These are phyloP conservation scores for Penicillium ochrochloron DNA, from an alignment of 495 filamentous ascomycete genomes.

Conservation along the genomic window DNA sequence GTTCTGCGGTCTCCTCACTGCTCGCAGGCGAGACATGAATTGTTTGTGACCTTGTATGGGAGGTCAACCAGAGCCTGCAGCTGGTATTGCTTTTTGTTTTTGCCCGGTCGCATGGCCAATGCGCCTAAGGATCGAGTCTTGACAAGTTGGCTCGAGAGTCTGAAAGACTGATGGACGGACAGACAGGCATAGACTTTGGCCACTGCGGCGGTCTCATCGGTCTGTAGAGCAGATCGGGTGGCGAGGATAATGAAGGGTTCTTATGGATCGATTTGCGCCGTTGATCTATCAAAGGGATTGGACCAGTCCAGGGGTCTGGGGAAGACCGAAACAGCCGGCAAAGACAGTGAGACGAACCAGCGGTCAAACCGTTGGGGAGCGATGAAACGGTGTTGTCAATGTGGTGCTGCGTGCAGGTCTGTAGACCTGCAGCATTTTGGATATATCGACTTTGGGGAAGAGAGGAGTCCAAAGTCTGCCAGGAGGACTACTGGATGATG, in stretches of 20 bases:
- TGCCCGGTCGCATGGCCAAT: conserved; percentile 3
- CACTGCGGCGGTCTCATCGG: neutral
- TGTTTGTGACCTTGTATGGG: neutral
- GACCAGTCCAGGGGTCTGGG: neutral
- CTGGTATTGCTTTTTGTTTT: neutral
- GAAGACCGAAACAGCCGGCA: neutral
- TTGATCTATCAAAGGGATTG: neutral
- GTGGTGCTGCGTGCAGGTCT: neutral
- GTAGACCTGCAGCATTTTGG: conserved; percentile 2
- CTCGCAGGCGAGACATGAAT: conserved; percentile 24
- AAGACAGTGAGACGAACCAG: neutral
- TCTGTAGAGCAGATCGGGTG: neutral
- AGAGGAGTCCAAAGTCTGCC: neutral
- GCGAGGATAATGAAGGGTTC: conserved; percentile 1
- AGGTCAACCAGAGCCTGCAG: neutral
- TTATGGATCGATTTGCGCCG: neutral
- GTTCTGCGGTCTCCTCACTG: conserved; percentile 17
- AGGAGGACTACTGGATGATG: neutral
- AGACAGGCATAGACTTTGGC: neutral
- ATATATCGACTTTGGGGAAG: neutral
- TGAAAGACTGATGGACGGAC: neutral
- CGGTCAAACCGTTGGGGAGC: conserved; percentile 12
- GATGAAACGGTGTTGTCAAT: conserved; percentile 3
- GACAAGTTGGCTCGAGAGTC: neutral
- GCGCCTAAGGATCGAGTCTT: neutral